Evolutionary conservation across 441 rosid genomes (phyloP), one percentile per base, ranked within the genome.

Genomic region (Adansonia grandidieri): DNA sequence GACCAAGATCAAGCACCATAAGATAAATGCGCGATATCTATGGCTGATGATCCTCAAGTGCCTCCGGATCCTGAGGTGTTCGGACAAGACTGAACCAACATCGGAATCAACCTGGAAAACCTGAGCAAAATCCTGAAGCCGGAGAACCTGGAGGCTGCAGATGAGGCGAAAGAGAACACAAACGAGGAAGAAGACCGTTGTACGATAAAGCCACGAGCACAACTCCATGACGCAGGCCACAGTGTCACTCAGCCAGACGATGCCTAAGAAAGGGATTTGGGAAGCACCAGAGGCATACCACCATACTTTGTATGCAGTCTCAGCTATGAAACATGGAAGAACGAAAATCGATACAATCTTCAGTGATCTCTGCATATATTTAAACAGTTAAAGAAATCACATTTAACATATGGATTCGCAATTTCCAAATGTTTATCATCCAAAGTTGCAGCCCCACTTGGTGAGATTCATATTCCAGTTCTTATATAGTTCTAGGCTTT

Each of bases 251-350:
- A 91, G 78, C 87, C 88, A 74, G 20, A 90, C 93, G 13, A 90
- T 90, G 20, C 97, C 97, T 9, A 93, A 75, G 87, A 93, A 95
- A 2, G 99, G 99, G 76, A 95, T 95, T 70, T 61, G 40, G 67
- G 98, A 91, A 77, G 96, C 96, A 8, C 96, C 97, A 5, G 99
- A 93, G 2, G 97, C 94, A 67, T 95, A 93, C 99, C 98, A 93
- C 99, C 99, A 96, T 84, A 93, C 90, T 83, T 93, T 93, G 85
- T 93, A 96, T 37, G 94, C 90, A 17, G 86, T 81, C 82, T 92
- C 95, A 7, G 90, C 92, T 70, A 89, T 2, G 71, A 93, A 90
- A 77, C 97, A 93, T 13, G 98, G 97, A 7, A 91, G 73, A 53
- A 89, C 97, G 78, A 96, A 96, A 78, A 83, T 10, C 58, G 83